Conservation (phyloP, 257 asterid species). For the Solanum pennellii region DNA sequence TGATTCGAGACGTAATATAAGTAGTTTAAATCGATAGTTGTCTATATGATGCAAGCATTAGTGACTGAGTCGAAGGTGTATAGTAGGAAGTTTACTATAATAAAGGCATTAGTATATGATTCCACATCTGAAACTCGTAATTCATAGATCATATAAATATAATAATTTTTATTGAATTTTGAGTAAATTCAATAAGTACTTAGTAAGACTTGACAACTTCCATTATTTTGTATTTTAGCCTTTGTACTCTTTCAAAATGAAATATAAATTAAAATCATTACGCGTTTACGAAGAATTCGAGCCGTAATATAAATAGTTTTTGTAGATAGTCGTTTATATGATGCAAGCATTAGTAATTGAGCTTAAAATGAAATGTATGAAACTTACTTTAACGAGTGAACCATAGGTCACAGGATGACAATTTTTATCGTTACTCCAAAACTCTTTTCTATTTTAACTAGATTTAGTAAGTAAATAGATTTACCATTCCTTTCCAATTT, state of each 20-base stretch:
- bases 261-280: too few relatives aligned
- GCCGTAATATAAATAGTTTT: too few relatives aligned
- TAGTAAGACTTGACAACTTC: neutral
- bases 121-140: neutral
- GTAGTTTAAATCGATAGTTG: neutral
- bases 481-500: too few relatives aligned
- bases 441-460: neutral
- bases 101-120: neutral
- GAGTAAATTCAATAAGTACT: neutral
- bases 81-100: neutral
- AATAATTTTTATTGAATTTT: neutral
- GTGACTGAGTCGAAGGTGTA: neutral
- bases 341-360: too few relatives aligned
- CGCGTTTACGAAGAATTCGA: neutral
- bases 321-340: too few relatives aligned
- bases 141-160: neutral
- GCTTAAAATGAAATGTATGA: too few relatives aligned
- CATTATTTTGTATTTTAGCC: neutral
- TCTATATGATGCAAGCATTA: neutral
- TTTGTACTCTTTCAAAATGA: neutral
- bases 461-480: neutral
- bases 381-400: neutral
- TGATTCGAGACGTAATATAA: neutral
- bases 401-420: accelerated
- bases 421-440: neutral